Evolutionary conservation across 2,329 filamentous ascomycete species (phyloP).

Genomic region (Dryadomyces sulphureus): DNA sequence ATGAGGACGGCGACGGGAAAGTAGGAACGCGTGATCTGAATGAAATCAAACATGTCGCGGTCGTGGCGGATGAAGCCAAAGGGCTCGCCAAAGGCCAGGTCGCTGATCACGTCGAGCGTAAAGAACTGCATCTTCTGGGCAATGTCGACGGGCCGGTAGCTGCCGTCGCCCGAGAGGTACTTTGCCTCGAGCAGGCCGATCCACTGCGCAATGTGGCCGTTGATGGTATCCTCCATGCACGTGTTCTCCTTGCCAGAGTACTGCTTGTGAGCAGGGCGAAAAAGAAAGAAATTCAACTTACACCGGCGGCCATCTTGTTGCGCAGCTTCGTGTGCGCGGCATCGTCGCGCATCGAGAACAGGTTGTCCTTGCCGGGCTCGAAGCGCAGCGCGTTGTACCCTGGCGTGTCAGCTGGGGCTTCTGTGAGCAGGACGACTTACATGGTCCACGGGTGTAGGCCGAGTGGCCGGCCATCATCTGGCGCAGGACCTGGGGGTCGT

Average conservation of each 20-base stretch:
- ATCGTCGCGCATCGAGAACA: slow-evolving; percentile 21
- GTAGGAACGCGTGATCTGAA: slow-evolving; percentile 15
- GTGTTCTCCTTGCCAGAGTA: slow-evolving; percentile 17
- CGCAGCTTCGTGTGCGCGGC: slow-evolving; percentile 22
- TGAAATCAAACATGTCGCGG: slow-evolving; percentile 29
- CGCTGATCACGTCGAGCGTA: slow-evolving; percentile 39
- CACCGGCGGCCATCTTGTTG: slow-evolving; percentile 28
- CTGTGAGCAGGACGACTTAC: slow-evolving; percentile 4
- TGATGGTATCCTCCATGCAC: slow-evolving; percentile 13
- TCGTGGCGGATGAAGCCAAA: slow-evolving; percentile 32
- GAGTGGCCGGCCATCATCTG: slow-evolving; percentile 20
- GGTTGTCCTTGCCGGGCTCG: slow-evolving; percentile 20
- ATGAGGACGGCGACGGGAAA: slow-evolving; percentile 20
- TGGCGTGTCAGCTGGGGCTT: no score
- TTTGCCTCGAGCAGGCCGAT: slow-evolving; percentile 25
- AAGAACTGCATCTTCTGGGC: slow-evolving; percentile 35
- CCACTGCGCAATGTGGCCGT: slow-evolving; percentile 13
- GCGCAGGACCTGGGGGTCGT: slow-evolving; percentile 15
- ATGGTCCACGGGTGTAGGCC: slow-evolving; percentile 21
- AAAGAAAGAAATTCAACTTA: slow-evolving; percentile 13
- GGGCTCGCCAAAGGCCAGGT: slow-evolving; percentile 31
- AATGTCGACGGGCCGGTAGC: slow-evolving; percentile 23
- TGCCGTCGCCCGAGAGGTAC: slow-evolving; percentile 19
- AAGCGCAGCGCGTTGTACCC: slow-evolving; percentile 21
- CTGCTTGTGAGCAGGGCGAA: slow-evolving; percentile 3